These are phyloP conservation scores for Phtheirospermum japonicum DNA, from an alignment of 257 asterid species.

Conservation along the genomic window DNA sequence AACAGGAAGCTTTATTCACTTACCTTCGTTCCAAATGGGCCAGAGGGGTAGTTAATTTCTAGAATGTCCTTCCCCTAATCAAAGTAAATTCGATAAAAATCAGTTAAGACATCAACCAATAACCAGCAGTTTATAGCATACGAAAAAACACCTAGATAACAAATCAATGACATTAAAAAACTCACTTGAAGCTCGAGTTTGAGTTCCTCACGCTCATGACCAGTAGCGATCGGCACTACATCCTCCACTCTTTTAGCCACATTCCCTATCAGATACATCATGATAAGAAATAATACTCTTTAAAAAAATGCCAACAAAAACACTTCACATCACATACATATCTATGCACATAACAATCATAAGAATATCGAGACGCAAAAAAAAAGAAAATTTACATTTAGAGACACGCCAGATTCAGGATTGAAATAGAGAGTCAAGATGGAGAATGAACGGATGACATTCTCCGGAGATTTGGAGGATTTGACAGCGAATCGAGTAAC, in stretches of 20 bases:
- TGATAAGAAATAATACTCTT: not conserved
- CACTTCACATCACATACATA: constrained; percentile 8
- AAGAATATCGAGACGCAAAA: not conserved
- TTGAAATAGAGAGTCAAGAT: constrained; percentile 43
- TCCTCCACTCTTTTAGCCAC: constrained; percentile 68
- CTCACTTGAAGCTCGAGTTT: constrained; percentile 80
- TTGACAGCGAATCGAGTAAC: constrained; percentile 37
- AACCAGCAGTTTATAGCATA: not conserved
- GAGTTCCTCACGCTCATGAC: constrained; percentile 95
- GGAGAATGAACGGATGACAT: constrained; percentile 35
- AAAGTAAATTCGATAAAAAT: not conserved
- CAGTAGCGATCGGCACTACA: too few relatives aligned
- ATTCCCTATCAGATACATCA: constrained; percentile 34
- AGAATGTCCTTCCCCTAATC: constrained; percentile 51
- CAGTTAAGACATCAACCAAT: not conserved
- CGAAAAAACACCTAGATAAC: too few relatives aligned
- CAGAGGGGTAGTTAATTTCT: constrained; percentile 50
- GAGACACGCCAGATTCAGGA: constrained; percentile 57
- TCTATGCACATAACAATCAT: too few relatives aligned
- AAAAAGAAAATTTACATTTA: constrained; percentile 26
- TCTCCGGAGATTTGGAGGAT: constrained; percentile 37
- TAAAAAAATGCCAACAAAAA: not conserved
- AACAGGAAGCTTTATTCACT: constrained; percentile 18
- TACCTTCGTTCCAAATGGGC: constrained; percentile 63
- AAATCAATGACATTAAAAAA: constrained; percentile 15